phyloP scores from a whole-genome alignment of 2,329 filamentous ascomycete species.

The Pseudogymnoascus sp. region DNA sequence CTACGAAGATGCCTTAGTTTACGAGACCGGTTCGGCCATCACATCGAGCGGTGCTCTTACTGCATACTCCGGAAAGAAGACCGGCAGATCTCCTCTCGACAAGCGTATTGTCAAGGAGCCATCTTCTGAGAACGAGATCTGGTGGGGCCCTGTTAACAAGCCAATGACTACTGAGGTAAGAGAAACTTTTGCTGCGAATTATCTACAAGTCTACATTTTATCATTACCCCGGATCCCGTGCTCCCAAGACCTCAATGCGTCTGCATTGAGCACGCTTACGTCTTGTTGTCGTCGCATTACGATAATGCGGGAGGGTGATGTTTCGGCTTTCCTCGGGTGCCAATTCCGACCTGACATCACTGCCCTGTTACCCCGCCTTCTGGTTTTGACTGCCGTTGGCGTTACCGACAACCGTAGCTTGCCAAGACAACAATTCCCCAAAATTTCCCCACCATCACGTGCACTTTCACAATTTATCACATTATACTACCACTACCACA shows the following conservation, averaged over 20 bases:
- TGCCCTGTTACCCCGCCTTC: neutral
- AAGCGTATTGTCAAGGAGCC: conserved; percentile 96
- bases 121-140: conserved; percentile 82
- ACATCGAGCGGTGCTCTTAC: conserved; percentile 91
- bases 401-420: neutral
- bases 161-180: conserved; percentile 95
- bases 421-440: neutral
- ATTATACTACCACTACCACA: neutral
- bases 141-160: conserved; percentile 99
- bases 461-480: neutral
- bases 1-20: conserved; percentile 98
- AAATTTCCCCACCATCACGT: neutral
- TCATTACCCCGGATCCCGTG: conserved; percentile 10
- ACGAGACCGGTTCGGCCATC: conserved; percentile 96
- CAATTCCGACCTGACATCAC: neutral
- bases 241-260: neutral
- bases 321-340: neutral
- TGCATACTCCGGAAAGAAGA: conserved; percentile 97
- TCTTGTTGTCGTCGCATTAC: neutral
- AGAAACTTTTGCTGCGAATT: conserved; percentile 22
- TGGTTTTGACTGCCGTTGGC: neutral
- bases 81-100: conserved; percentile 89
- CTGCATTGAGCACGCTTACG: neutral
- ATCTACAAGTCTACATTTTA: conserved; percentile 10
- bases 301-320: neutral